phyloP scores from a whole-genome alignment of 306 rosid species.

The Quercus wislizeni region DNA sequence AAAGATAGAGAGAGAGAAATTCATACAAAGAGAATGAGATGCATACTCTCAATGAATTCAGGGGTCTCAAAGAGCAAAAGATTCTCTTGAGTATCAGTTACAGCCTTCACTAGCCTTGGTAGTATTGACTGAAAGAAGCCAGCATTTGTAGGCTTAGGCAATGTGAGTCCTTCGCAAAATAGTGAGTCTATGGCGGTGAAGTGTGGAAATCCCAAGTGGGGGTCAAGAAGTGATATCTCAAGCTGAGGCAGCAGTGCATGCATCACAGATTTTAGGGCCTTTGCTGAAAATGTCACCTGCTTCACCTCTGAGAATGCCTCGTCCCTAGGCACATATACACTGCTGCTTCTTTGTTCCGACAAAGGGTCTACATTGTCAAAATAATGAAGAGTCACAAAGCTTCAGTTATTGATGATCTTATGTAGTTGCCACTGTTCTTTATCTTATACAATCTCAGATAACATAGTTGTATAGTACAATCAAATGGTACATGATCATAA shows the following conservation, averaged over 20 bases:
- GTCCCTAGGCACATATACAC: constrained; percentile 40
- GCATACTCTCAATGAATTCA: constrained; percentile 31
- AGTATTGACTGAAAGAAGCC: constrained; percentile 17
- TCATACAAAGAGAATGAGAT: neutral
- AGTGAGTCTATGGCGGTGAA: constrained; percentile 43
- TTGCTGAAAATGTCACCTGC: constrained; percentile 12
- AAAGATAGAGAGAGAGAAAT: neutral
- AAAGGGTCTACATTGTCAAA: constrained; percentile 25
- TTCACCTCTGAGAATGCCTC: constrained; percentile 46
- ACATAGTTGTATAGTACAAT: neutral
- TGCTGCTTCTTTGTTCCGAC: constrained; percentile 31
- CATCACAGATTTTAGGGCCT: constrained; percentile 19
- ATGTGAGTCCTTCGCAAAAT: constrained; percentile 22
- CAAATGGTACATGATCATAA: too few relatives aligned
- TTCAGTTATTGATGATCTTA: too few relatives aligned
- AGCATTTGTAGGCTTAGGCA: constrained; percentile 20
- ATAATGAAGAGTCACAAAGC: neutral
- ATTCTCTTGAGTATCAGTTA: constrained; percentile 17
- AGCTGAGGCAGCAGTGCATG: constrained; percentile 33
- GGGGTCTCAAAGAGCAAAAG: constrained; percentile 38
- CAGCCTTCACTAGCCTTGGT: constrained; percentile 36
- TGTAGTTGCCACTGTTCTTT: too few relatives aligned
- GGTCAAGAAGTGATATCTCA: constrained; percentile 1
- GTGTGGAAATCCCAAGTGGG: constrained; percentile 33
- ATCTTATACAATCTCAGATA: neutral